Percentiles rank a stretch among this genome's conserved stretches.
phyloP scores from a whole-genome alignment of 176 grass and related monocot species.

The Paspalum vaginatum region DNA sequence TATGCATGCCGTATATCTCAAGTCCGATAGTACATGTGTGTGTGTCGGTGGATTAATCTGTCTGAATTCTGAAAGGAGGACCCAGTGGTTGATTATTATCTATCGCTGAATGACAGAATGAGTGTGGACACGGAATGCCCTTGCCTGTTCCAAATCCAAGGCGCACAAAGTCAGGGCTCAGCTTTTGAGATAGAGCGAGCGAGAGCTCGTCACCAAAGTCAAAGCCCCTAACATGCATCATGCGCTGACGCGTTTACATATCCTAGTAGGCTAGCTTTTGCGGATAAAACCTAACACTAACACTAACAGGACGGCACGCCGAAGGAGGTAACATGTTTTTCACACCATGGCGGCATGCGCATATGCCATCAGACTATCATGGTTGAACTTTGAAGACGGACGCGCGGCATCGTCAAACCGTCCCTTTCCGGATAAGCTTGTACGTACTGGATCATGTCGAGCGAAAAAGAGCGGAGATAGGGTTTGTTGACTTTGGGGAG shows the following conservation, averaged over 20 bases:
- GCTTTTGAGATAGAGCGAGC: too few species aligned
- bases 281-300: too few species aligned
- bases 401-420: neutral
- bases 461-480: neutral
- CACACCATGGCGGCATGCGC: too few species aligned
- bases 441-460: neutral
- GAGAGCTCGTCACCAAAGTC: neutral
- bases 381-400: neutral
- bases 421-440: neutral
- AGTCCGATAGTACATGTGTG: too few species aligned
- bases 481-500: neutral
- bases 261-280: too few species aligned
- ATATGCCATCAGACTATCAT: neutral
- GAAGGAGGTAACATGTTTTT: neutral
- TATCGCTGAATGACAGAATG: too few species aligned
- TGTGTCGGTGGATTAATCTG: too few species aligned
- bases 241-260: too few species aligned
- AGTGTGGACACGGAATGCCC: too few species aligned
- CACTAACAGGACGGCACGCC: neutral
- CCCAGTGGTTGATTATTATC: too few species aligned
- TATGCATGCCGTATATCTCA: neutral
- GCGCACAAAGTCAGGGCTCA: neutral
- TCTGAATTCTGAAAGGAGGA: too few species aligned
- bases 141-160: neutral
- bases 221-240: neutral